phyloP scores from a whole-genome alignment of 2,329 filamentous ascomycete species.

The Cladosporium sp. region DNA sequence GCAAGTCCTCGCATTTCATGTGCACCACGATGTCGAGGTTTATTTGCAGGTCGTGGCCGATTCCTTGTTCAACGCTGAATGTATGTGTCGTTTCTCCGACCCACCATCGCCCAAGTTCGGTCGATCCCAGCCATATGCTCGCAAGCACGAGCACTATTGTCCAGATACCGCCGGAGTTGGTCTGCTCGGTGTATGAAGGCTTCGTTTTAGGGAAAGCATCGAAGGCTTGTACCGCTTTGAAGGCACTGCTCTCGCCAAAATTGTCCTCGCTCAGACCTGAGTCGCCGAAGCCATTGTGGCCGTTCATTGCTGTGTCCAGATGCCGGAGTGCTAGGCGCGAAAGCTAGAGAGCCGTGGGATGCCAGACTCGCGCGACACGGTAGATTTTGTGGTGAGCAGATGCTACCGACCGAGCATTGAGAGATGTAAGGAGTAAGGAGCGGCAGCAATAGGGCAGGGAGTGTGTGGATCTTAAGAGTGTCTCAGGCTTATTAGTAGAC shows the following conservation, averaged over 20 bases:
- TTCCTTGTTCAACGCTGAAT: slow-evolving; percentile 88
- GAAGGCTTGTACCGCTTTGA: slow-evolving; percentile 70
- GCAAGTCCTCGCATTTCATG: slow-evolving; percentile 84
- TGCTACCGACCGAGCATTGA: slow-evolving; percentile 6
- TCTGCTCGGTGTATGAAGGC: slow-evolving; percentile 81
- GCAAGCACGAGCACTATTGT: slow-evolving; percentile 76
- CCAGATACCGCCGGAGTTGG: slow-evolving; percentile 86
- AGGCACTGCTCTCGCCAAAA: slow-evolving; percentile 68
- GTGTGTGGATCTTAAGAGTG: not conserved
- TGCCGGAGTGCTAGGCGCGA: not conserved
- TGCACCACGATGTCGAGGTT: slow-evolving; percentile 90
- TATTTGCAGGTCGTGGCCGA: slow-evolving; percentile 83
- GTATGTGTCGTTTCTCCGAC: slow-evolving; percentile 77
- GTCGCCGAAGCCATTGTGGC: slow-evolving; percentile 62
- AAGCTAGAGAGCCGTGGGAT: not conserved
- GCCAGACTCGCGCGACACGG: not conserved
- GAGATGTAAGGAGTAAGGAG: slow-evolving; percentile 1
- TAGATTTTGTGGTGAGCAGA: not conserved
- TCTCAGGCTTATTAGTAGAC: not conserved
- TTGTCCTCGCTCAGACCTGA: slow-evolving; percentile 69
- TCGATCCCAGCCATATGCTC: slow-evolving; percentile 70
- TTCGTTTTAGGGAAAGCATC: slow-evolving; percentile 98
- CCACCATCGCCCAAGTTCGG: slow-evolving; percentile 80
- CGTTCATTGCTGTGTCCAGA: slow-evolving; percentile 6
- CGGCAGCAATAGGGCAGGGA: not conserved